These are phyloP conservation scores for Yamadazyma paraphyllophila DNA, from an alignment of 805 yeast species.

Conservation along the genomic window DNA sequence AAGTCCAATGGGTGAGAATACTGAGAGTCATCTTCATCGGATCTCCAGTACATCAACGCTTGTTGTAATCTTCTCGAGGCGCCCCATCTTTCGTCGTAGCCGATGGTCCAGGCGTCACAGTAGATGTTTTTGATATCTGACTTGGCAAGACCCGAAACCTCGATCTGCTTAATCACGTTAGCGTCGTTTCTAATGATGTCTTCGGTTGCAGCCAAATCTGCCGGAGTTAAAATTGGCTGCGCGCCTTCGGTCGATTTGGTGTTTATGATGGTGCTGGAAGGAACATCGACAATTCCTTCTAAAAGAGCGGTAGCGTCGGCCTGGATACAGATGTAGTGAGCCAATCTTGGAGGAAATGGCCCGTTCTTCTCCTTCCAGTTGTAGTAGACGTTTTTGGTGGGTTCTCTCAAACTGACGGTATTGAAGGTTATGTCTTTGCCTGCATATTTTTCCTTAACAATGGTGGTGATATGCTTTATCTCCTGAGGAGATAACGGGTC, in stretches of 20 bases:
- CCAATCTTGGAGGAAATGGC: constrained; percentile 65
- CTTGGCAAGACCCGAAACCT: constrained; percentile 63
- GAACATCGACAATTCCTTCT: constrained; percentile 68
- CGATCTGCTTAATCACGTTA: constrained; percentile 69
- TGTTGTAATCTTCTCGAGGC: constrained; percentile 72
- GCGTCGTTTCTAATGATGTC: constrained; percentile 68
- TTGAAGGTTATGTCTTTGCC: constrained; percentile 55
- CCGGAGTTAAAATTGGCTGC: constrained; percentile 74
- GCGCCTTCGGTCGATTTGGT: constrained; percentile 54
- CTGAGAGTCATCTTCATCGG: constrained; percentile 73
- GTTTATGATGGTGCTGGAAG: constrained; percentile 45
- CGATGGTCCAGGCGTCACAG: constrained; percentile 71
- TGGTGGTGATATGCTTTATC: constrained; percentile 54
- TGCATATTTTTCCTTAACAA: constrained; percentile 48
- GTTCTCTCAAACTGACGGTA: constrained; percentile 70
- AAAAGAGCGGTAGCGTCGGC: constrained; percentile 59
- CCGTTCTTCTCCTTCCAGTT: constrained; percentile 64
- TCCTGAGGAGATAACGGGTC: constrained; percentile 69
- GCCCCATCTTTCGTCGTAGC: constrained; percentile 78
- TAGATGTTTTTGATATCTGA: constrained; percentile 57
- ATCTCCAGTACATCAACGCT: constrained; percentile 76
- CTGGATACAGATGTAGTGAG: constrained; percentile 62
- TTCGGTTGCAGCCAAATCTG: constrained; percentile 63
- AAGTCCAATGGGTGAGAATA: constrained; percentile 77
- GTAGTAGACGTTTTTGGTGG: constrained; percentile 59